Evolutionary conservation across 1,284 basidiomycete genomes (phyloP), one percentile per base, ranked within the genome.

Genomic region (Trichosporon ovoides): DNA sequence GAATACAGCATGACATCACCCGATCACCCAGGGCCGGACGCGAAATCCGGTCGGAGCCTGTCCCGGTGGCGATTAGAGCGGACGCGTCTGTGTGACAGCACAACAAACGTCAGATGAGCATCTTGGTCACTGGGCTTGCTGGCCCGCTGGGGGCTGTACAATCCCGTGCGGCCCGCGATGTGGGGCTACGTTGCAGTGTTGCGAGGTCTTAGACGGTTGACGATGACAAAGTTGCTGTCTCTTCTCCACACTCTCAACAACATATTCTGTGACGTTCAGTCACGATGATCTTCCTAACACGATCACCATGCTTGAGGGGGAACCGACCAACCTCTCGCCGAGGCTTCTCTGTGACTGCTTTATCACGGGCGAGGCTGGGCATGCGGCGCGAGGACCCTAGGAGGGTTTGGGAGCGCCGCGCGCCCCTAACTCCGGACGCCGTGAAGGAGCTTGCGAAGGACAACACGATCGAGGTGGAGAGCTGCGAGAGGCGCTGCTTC

Each of bases 391-490:
- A 95, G 75, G 87, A 93, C 71, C 85, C 88, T 0, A 64, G 77
- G 28, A 79, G 91, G 38, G 84, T 90, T 55, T 94, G 91, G 91
- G 91, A 94, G 74, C 81, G 91, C n/a, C 82, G 91, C 12, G 84
- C 83, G 31, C 90, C 91, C 1, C 77, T 95, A 38, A 89, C 87
- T 0, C 91, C 91, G 0, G 82, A 84, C 7, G 84, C 83, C 4
- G 86, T 93, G 22, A 70, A 82, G 48, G 74, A 81, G 2, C 80
- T 93, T 10, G 16, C 48, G 62, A 37, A 38, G 24, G 28, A 53
- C 43, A 22, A 49, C 24, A 36, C 37, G 4, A 46, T 64, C 9
- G 77, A 64, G 58, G 80, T 38, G 79, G 84, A 35, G 81, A 81
- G 22, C 82, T 90, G 10, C 73, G 82, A 3, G 86, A 94, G 16